Evolutionary conservation across 2,329 filamentous ascomycete species (phyloP), one percentile per base, ranked within the genome.

Genomic region (Colletotrichum euphorbiae): DNA sequence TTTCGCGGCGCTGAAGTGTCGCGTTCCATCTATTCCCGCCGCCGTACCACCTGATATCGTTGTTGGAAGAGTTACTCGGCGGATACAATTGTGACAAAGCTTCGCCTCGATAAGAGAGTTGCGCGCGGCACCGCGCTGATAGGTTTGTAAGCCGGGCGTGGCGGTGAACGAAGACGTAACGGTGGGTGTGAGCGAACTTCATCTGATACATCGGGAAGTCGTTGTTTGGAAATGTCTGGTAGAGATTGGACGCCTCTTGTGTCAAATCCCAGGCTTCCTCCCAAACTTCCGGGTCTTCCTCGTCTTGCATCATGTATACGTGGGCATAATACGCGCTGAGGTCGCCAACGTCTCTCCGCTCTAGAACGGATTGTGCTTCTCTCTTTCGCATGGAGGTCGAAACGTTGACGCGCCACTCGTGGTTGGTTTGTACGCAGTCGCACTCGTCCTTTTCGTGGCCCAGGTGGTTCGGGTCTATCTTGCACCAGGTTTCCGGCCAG

Each of bases 401-500:
- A 3, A 42, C 17, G 59, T 69, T 69, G 42, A 19, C n/a, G 9
- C 61, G 66, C 66, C 66, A 69, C 48, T 60, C 61, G 33, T 69
- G 46, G 8, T 43, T 15, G 33, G 36, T 66, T n/a, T 15, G 7
- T n/a, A 15, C 6, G 24, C 66, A 66, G 6, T 69, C 48, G 42
- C 66, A 69, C 15, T 9, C 2, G 8, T 50, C 28, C 6, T 12
- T 33, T 3, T 3, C 24, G 33, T 55, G 21, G 4, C 55, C 62
- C 6, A 51, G 33, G 61, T 69, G 66, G 5, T 4, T 24, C 2
- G 6, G 4, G 0, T 50, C 2, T 13, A 60, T 24, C 36, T 51
- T 69, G 61, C 66, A 69, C 13, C 45, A 69, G 9, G 55, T 66
- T 42, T 69, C 66, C 8, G 54, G 66, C 66, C 61, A 69, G 33